Evolutionary conservation across 2,329 filamentous ascomycete species (phyloP).

Genomic region (Cordyceps javanica): DNA sequence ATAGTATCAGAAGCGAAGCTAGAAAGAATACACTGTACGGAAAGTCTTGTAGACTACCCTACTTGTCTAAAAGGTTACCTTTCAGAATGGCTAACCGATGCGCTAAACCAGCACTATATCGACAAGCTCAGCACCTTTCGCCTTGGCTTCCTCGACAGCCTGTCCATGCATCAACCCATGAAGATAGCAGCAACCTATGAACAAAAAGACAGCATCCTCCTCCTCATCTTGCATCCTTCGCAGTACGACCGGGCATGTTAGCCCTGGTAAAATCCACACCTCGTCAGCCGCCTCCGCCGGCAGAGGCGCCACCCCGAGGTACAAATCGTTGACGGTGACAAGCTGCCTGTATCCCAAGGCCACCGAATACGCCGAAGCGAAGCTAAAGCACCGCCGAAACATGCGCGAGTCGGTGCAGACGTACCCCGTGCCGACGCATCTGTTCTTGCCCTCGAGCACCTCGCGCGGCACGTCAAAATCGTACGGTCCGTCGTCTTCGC

Average conservation of each 20-base stretch:
- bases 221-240: not conserved
- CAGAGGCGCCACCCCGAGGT: slow-evolving; percentile 18
- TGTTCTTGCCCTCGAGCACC: slow-evolving; percentile 15
- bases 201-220: slow-evolving; percentile 12
- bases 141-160: slow-evolving; percentile 1
- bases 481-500: slow-evolving; percentile 13
- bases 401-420: slow-evolving; percentile 15
- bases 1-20: not conserved
- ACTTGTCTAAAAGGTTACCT: too few species aligned
- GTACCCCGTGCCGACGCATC: slow-evolving; percentile 18
- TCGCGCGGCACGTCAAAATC: slow-evolving; percentile 18
- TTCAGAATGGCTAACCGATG: not conserved
- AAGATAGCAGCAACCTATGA: slow-evolving; percentile 18
- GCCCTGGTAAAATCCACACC: slow-evolving; percentile 20
- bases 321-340: slow-evolving; percentile 16
- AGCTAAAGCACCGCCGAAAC: slow-evolving; percentile 16
- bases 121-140: not conserved
- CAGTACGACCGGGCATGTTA: slow-evolving; percentile 18
- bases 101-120: slow-evolving; percentile 14
- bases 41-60: too few species aligned
- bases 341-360: slow-evolving; percentile 21
- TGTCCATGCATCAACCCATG: slow-evolving; percentile 18
- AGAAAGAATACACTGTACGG: too few species aligned
- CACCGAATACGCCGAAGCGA: slow-evolving; percentile 15
- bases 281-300: slow-evolving; percentile 17